Evolutionary conservation across 257 asterid species (phyloP).

Genomic region (Coffea eugenioides): DNA sequence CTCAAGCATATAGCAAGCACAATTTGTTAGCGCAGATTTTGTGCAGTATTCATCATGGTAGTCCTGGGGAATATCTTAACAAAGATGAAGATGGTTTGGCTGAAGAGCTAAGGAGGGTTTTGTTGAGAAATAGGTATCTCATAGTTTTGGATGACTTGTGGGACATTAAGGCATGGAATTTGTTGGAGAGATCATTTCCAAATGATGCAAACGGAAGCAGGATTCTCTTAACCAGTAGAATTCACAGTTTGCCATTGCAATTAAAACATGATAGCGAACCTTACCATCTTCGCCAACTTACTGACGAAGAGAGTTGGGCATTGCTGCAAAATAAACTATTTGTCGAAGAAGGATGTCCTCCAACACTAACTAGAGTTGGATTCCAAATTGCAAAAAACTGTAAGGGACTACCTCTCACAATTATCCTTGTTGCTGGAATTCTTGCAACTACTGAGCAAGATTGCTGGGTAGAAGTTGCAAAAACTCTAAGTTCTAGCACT

Average conservation of each 20-base stretch:
- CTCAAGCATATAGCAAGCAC: too few species aligned
- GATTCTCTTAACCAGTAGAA: slow-evolving; percentile 27
- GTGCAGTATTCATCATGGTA: too few species aligned
- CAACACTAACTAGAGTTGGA: neutral
- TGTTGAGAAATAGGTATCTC: neutral
- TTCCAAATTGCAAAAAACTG: too few species aligned
- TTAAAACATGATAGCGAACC: neutral
- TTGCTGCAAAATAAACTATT: slow-evolving; percentile 14
- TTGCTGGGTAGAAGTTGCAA: slow-evolving; percentile 17
- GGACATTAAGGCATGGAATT: slow-evolving; percentile 1
- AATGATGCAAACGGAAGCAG: neutral
- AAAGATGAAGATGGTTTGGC: neutral
- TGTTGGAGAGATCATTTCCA: neutral
- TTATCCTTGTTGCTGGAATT: slow-evolving; percentile 2
- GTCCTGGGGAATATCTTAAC: too few species aligned
- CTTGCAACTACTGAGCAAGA: neutral
- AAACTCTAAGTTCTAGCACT: neutral
- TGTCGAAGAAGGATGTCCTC: slow-evolving; percentile 7
- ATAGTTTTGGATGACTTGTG: slow-evolving; percentile 17
- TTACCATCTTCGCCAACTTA: slow-evolving; percentile 11
- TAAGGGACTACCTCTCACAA: too few species aligned
- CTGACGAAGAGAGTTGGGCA: slow-evolving; percentile 20
- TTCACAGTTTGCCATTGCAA: neutral
- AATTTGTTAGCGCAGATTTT: too few species aligned
- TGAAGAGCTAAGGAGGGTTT: neutral